These are phyloP conservation scores for Avena sativa DNA, from an alignment of 176 grass and related monocot genomes.

Conservation along the genomic window DNA sequence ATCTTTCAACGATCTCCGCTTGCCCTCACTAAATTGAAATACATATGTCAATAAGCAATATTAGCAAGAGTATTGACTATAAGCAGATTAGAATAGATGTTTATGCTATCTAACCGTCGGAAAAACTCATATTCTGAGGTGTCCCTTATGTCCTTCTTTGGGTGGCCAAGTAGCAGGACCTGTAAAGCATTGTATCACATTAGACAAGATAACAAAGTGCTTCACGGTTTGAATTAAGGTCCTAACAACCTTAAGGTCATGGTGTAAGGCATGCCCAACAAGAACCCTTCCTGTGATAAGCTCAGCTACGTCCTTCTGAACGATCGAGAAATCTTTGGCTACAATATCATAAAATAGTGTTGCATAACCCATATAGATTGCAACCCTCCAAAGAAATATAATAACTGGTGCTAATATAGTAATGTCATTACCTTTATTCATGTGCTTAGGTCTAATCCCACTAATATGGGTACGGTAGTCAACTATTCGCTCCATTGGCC, in stretches of 20 bases:
- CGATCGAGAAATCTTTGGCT: conserved; percentile 81
- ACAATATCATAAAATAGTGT: conserved; percentile 40
- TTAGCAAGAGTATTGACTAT: conserved; percentile 36
- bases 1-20: conserved; percentile 75
- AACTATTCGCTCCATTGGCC: conserved; percentile 73
- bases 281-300: conserved; percentile 85
- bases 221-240: conserved; percentile 3
- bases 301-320: conserved; percentile 81
- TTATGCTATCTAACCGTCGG: conserved; percentile 44
- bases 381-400: neutral
- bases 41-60: conserved; percentile 30
- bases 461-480: conserved; percentile 90
- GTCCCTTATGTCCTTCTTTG: conserved; percentile 84
- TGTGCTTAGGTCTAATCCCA: conserved; percentile 91
- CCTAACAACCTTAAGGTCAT: conserved; percentile 88
- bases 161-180: conserved; percentile 88
- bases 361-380: conserved; percentile 35
- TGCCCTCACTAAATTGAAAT: conserved; percentile 61
- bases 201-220: conserved; percentile 36
- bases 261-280: conserved; percentile 92
- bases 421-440: conserved; percentile 72
- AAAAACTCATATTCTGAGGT: conserved; percentile 87
- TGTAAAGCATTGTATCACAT: conserved; percentile 43
- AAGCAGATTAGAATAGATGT: neutral
- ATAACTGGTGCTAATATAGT: conserved; percentile 1